phyloP scores from a whole-genome alignment of 768 basidiomycete genomes.

The Butyriboletus loyo region DNA sequence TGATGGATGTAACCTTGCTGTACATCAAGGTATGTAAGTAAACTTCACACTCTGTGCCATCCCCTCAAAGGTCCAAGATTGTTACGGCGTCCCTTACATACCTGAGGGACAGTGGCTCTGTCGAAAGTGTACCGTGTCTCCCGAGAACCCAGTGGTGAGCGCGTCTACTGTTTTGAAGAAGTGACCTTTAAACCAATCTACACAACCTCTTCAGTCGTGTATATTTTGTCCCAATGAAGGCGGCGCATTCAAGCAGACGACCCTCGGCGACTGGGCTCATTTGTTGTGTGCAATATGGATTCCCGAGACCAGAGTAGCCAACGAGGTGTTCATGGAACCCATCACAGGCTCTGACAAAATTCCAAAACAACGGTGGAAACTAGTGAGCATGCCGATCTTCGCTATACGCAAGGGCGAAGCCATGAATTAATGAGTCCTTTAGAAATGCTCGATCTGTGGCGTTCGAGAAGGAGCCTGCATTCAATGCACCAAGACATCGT shows the following conservation, averaged over 20 bases:
- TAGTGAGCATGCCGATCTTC: constrained; percentile 52
- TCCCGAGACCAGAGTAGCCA: constrained; percentile 88
- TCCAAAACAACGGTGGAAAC: constrained; percentile 88
- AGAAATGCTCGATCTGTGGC: constrained; percentile 67
- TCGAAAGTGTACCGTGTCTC: constrained; percentile 96
- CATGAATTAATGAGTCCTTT: constrained; percentile 7
- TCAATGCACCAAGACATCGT: constrained; percentile 87
- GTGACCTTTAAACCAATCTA: neutral
- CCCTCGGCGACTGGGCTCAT: constrained; percentile 91
- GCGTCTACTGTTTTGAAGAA: neutral
- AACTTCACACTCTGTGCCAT: neutral
- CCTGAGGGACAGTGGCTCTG: constrained; percentile 99
- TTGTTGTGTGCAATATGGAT: constrained; percentile 97
- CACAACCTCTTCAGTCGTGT: constrained; percentile 60
- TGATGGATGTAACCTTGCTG: constrained; percentile 97
- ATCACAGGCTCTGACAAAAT: constrained; percentile 87
- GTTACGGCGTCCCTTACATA: constrained; percentile 98
- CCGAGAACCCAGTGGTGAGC: constrained; percentile 91
- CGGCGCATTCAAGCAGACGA: constrained; percentile 97
- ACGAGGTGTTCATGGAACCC: constrained; percentile 98
- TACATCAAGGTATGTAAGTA: constrained; percentile 86
- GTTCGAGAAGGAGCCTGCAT: constrained; percentile 81
- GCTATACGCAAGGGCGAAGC: neutral
- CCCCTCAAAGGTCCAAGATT: constrained; percentile 56
- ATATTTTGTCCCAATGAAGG: constrained; percentile 96